Conservation (phyloP, 2,329 filamentous ascomycete genomes). For the Tolypocladium ophioglossoides region DNA sequence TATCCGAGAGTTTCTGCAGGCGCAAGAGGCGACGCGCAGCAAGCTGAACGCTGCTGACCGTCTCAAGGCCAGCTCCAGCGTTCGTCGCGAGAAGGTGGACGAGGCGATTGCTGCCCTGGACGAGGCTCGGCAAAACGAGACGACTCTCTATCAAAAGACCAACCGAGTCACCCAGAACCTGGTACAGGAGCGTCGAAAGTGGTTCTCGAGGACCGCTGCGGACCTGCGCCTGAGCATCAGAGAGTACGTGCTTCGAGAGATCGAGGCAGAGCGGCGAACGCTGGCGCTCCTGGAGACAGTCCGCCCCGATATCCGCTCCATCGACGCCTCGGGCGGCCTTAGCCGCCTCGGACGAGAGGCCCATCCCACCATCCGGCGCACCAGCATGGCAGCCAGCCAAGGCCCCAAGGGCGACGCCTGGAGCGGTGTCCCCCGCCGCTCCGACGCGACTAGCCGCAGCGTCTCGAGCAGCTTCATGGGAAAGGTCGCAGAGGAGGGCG, state of each 20-base stretch:
- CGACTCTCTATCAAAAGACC: conserved; percentile 74
- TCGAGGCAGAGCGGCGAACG: conserved; percentile 87
- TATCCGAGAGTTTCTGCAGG: conserved; percentile 83
- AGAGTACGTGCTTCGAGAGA: conserved; percentile 89
- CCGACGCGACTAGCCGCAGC: conserved; percentile 68
- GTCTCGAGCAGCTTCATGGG: conserved; percentile 62
- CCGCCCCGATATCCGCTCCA: conserved; percentile 82
- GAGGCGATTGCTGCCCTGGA: conserved; percentile 89
- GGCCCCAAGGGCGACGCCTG: conserved; percentile 97
- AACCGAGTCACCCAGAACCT: conserved; percentile 83
- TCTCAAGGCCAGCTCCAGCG: conserved; percentile 74
- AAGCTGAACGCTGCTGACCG: conserved; percentile 81
- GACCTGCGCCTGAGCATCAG: conserved; percentile 76
- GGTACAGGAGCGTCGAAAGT: conserved; percentile 76
- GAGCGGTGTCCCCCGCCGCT: conserved; percentile 82
- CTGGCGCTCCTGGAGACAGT: conserved; percentile 90
- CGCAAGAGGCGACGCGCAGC: conserved; percentile 73
- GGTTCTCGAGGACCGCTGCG: conserved; percentile 79
- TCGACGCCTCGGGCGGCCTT: conserved; percentile 83
- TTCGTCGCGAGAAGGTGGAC: conserved; percentile 91
- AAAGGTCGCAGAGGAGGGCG: conserved; percentile 51
- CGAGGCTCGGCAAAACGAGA: conserved; percentile 74
- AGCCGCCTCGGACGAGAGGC: conserved; percentile 82
- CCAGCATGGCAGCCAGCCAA: conserved; percentile 76
- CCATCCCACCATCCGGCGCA: conserved; percentile 63